Base-by-base conservation (phyloP, 495 filamentous ascomycete genomes). In the Podospora comata region DNA sequence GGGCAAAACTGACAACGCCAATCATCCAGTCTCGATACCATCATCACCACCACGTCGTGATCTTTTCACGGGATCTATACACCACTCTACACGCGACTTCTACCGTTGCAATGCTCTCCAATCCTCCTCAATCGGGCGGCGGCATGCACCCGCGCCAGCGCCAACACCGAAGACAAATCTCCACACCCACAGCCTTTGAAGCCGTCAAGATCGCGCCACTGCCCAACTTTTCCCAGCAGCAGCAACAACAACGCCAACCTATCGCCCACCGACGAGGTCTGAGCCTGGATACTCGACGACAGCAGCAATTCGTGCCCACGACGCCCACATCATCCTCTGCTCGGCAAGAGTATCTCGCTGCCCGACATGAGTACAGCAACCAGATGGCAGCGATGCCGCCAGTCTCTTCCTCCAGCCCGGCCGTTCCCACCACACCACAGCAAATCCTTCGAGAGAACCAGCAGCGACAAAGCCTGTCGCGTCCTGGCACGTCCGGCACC, bases 151-250 rank as follows among this genome's bases (percentile, higher is more conserved):
- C 83, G 72, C 89, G 89, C 79, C 87, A 87, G 75, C 86, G 87
- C 76, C 87, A 87, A 82, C 92, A 96, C 80, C 87, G 91, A 76
- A 91, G 93, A 77, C 92, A 94, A 82, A 89, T 92, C 74, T 97
- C 93, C 73, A 95, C 92, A 74, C 92, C 93, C 67, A 86, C 86
- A 67, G 85, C 84, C 71, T 90, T 90, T 79, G 89, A 92, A 75
- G 85, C 85, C 64, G 81, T 84, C 67, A 89, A 90, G 84, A 85
- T 87, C 73, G 78, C 80, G 62, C 84, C 81, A 79, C 83, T 90
- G 73, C 84, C 86, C 70, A 84, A 83, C 68, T 85, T 86, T 69
- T 18, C 26, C 71, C 77, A 77, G 27, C 76, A 76, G 23, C 78
- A 79, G 68, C 77, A 77, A 23, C 76, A 76, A 19, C 78, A 79